A percentile compares a stretch with the other conserved stretches of the same genome.
These are phyloP conservation scores for Cladophialophora psammophila DNA, from an alignment of 2,329 filamentous ascomycete genomes.

Conservation along the genomic window DNA sequence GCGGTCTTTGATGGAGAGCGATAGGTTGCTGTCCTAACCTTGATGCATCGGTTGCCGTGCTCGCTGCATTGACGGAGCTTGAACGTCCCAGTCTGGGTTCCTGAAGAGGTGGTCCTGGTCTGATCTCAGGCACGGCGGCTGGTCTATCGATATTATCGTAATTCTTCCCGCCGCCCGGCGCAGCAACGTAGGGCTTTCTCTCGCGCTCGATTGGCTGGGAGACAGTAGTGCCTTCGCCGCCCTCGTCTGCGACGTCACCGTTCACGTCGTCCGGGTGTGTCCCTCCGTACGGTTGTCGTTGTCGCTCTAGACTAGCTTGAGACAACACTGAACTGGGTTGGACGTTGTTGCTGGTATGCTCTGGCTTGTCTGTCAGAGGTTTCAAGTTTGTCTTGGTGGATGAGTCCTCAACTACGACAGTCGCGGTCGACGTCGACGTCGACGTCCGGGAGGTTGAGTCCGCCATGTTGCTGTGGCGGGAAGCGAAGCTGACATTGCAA, in stretches of 20 bases:
- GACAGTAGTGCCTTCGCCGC: conserved; percentile 49
- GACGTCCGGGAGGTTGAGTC: conserved; percentile 40
- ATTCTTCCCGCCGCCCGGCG: conserved; percentile 65
- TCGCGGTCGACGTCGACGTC: conserved; percentile 36
- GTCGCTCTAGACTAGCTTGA: conserved; percentile 49
- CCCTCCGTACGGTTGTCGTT: conserved; percentile 28
- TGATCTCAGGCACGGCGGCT: conserved; percentile 17
- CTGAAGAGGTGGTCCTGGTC: conserved; percentile 20
- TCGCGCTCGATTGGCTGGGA: conserved; percentile 68
- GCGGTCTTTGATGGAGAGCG: conserved; percentile 38
- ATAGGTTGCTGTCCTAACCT: conserved; percentile 25
- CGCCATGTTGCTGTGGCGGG: conserved; percentile 44
- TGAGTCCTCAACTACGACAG: conserved; percentile 30
- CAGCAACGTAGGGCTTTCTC: conserved; percentile 68
- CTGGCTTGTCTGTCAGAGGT: conserved; percentile 29
- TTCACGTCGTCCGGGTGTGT: conserved; percentile 4
- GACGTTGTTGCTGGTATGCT: conserved; percentile 9
- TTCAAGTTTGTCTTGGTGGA: conserved; percentile 39
- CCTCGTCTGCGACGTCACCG: conserved; percentile 48
- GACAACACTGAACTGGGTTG: conserved; percentile 34
- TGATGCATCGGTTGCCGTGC: conserved; percentile 10
- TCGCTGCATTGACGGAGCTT: conserved; percentile 27
- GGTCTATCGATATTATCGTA: conserved; percentile 53
- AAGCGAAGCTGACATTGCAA: conserved; percentile 56
- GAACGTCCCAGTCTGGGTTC: conserved; percentile 29